Base-by-base conservation (phyloP, 2,329 filamentous ascomycete species). In the Calonectria hongkongensis region DNA sequence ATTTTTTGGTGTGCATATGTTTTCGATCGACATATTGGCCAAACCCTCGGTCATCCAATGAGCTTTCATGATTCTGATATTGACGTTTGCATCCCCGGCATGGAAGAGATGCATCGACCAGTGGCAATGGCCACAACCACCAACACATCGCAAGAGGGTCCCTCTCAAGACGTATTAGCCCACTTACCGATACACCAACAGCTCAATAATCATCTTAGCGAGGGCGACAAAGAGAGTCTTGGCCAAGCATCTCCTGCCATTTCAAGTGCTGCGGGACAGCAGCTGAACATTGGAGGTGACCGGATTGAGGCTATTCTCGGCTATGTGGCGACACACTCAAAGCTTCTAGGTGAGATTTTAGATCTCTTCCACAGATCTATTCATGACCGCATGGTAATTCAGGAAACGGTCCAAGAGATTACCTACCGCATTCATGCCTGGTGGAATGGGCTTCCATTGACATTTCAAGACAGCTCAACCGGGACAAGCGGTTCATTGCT, bases 1-100 rank as follows among this genome's bases (percentile, higher is more conserved):
- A 81, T 86, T 7, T 82, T 86, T 54, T 86, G 84, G 84, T 83
- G 81, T 58, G 79, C 82, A 0, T 86, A 86, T 56, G 80, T 84
- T 1, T 71, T 85, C 0, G 85, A 86, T 58, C 78, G 83, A 1
- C 82, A 83, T 30, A 76, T 85, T 15, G 82, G 81, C 25, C 82
- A 84, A 66, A 79, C 81, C 2, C 72, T 85, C 1, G 84, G 84
- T 2, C 82, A 84, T 33, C 84, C 84, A 0, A 76, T 82, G 5
- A 80, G 80, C 2, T 78, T 86, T 3, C 79, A 82, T 21, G 83
- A 86, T 56, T 78, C 79, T 0, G 83, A 85, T 50, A 81, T 85
- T 8, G 83, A 85, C 47, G 83, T 85, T 1, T 85, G 84, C 62
- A 75, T 80, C 3, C 82, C 83, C 0, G 83, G 80, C 1, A 74